Conservation (phyloP, 1,139 yeast genomes). For the Pichia kudriavzevii region DNA sequence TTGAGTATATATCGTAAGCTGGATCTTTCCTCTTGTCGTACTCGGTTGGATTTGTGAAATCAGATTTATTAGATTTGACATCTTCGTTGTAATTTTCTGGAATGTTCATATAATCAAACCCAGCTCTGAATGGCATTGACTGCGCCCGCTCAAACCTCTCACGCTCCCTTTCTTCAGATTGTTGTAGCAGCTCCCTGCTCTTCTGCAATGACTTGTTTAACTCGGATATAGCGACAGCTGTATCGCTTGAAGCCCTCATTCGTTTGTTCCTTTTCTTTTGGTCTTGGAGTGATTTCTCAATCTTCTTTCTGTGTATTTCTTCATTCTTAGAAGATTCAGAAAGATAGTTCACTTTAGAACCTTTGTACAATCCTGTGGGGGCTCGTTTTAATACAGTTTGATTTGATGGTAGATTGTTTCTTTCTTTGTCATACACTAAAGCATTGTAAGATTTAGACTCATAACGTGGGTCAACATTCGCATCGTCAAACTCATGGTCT, state of each 20-base stretch:
- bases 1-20: conserved; percentile 22
- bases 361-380: conserved; percentile 9
- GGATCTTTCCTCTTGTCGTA: conserved; percentile 11
- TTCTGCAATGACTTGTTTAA: conserved; percentile 3
- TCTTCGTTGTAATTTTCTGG: conserved; percentile 5
- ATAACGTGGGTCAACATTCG: conserved; percentile 44
- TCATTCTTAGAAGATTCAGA: conserved; percentile 2
- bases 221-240: conserved; percentile 2
- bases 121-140: conserved; percentile 3
- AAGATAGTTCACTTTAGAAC: conserved; percentile 1
- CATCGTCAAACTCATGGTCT: conserved; percentile 64
- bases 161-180: conserved; percentile 1
- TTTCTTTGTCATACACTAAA: too few relatives aligned
- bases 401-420: too few relatives aligned
- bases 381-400: too few relatives aligned
- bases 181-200: not conserved
- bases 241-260: conserved; percentile 5
- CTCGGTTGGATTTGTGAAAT: not conserved
- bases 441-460: too few relatives aligned
- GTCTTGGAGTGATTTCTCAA: conserved; percentile 1
- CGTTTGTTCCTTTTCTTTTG: conserved; percentile 4
- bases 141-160: conserved; percentile 1
- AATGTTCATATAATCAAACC: conserved; percentile 5
- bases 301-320: conserved; percentile 2
- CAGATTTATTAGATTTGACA: conserved; percentile 6